Percentiles rank a stretch among this genome's conserved stretches.
These are phyloP conservation scores for Cercophora newfieldiana DNA, from an alignment of 495 filamentous ascomycete genomes.

Conservation along the genomic window DNA sequence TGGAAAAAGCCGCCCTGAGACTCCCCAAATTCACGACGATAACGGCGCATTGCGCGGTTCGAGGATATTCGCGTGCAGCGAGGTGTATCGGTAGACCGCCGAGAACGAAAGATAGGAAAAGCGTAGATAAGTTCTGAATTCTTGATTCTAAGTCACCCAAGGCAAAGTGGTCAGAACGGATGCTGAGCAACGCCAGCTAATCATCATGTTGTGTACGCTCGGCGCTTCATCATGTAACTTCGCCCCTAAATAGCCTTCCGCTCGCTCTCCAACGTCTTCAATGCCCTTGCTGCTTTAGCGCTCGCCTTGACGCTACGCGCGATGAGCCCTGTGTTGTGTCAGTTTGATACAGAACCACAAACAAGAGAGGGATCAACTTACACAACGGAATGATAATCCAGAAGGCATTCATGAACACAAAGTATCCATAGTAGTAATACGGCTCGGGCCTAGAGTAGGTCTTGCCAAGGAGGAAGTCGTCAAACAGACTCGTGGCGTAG, in stretches of 20 bases:
- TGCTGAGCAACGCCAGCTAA: too few relatives aligned
- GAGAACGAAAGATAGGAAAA: too few relatives aligned
- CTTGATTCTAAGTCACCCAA: too few relatives aligned
- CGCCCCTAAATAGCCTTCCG: neutral
- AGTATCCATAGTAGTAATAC: constrained; percentile 60
- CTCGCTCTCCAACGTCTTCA: neutral
- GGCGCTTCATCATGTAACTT: neutral
- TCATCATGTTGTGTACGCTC: too few relatives aligned
- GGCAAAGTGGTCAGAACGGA: too few relatives aligned
- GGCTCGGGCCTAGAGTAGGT: constrained; percentile 55
- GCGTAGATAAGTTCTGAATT: too few relatives aligned
- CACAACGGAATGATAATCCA: constrained; percentile 55
- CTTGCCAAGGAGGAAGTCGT: constrained; percentile 41
- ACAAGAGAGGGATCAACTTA: neutral
- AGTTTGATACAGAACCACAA: neutral
- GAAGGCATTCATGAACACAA: constrained; percentile 55
- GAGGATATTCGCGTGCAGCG: too few relatives aligned
- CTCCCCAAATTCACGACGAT: too few relatives aligned
- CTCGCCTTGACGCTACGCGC: constrained; percentile 4
- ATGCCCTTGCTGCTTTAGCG: neutral
- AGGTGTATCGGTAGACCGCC: too few relatives aligned
- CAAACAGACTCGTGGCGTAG: constrained; percentile 54
- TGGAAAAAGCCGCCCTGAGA: too few relatives aligned
- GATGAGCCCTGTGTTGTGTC: neutral
- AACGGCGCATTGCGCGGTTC: too few relatives aligned